These are phyloP conservation scores for Parmales sp. DNA, from an alignment of 108 stramenopile genomes.

Conservation along the genomic window DNA sequence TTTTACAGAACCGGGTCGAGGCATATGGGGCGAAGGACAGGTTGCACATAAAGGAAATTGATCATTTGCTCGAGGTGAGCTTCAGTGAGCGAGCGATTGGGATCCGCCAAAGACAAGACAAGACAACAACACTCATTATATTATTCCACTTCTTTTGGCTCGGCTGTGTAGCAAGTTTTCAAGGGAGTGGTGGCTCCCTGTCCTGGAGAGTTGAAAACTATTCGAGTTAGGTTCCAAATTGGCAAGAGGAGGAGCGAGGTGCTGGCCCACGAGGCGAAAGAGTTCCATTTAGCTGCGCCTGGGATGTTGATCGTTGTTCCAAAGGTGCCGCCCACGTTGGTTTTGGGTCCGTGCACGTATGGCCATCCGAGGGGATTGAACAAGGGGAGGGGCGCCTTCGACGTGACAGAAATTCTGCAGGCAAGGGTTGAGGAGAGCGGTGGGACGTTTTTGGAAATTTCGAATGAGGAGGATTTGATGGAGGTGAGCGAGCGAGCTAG, in stretches of 20 bases:
- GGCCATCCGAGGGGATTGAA: conserved; percentile 18
- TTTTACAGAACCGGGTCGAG: conserved; percentile 13
- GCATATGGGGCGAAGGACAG: neutral
- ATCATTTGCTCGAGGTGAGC: neutral
- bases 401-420: conserved; percentile 29
- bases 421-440: conserved; percentile 23
- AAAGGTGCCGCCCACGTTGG: conserved; percentile 9
- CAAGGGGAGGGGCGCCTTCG: conserved; percentile 26
- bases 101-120: conserved; percentile 14
- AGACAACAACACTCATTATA: too few relatives aligned
- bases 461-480: too few relatives aligned
- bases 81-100: conserved; percentile 19
- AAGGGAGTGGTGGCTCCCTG: neutral
- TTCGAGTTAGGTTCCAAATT: neutral
- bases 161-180: neutral
- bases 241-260: conserved; percentile 19
- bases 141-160: too few relatives aligned
- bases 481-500: neutral
- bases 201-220: conserved; percentile 11
- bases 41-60: neutral
- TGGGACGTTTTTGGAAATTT: conserved; percentile 17
- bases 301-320: conserved; percentile 5
- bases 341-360: conserved; percentile 16
- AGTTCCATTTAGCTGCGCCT: neutral
- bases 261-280: neutral